phyloP scores from a whole-genome alignment of 1,284 basidiomycete species.

The Sphaerobolus stellatus region DNA sequence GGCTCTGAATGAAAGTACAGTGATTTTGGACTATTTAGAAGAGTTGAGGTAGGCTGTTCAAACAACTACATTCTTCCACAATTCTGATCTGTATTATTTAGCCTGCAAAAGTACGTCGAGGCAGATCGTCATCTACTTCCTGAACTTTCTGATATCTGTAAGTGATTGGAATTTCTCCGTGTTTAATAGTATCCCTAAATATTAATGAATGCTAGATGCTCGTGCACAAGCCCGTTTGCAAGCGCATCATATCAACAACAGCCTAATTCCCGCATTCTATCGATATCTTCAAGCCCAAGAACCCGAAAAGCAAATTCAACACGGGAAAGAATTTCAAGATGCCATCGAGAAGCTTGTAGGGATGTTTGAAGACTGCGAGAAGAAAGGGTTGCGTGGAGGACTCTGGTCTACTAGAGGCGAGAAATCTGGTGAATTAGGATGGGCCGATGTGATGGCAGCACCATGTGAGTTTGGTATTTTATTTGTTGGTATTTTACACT shows the following conservation, averaged over 20 bases:
- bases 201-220: constrained; percentile 44
- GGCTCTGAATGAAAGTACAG: constrained; percentile 66
- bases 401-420: no score
- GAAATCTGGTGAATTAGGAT: constrained; percentile 58
- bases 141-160: constrained; percentile 58
- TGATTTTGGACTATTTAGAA: constrained; percentile 73
- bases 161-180: constrained; percentile 17
- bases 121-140: constrained; percentile 52
- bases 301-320: constrained; percentile 50
- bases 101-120: background rate
- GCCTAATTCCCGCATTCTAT: constrained; percentile 74
- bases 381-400: no score
- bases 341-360: constrained; percentile 54
- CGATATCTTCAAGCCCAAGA: constrained; percentile 77
- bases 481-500: background rate
- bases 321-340: constrained; percentile 56
- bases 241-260: constrained; percentile 64
- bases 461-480: constrained; percentile 55
- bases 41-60: constrained; percentile 55
- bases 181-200: background rate
- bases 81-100: background rate
- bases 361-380: constrained; percentile 61
- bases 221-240: constrained; percentile 67
- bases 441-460: constrained; percentile 68
- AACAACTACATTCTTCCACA: background rate